Evolutionary conservation across 225 moss, liverwort and hornwort species (phyloP).

Genomic region (Ulota crispa): DNA sequence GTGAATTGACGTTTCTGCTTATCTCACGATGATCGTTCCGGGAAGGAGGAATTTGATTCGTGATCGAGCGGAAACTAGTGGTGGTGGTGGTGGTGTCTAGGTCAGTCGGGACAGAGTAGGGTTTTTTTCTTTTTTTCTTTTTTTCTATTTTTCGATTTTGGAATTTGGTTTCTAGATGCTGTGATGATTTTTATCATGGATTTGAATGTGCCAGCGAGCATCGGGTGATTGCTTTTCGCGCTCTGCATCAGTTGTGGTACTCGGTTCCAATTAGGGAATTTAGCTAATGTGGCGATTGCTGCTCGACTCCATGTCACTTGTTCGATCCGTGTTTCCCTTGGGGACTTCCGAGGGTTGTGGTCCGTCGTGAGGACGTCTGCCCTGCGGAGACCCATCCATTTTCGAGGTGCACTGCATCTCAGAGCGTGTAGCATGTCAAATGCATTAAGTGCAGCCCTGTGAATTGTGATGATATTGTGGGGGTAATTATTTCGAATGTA

Average conservation of each 20-base stretch:
- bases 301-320: background rate
- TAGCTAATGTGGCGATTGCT: background rate
- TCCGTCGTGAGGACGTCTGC: background rate
- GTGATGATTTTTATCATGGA: too few species aligned
- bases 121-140: background rate
- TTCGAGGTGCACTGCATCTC: slow-evolving; percentile 2
- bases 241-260: slow-evolving; percentile 13
- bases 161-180: too few species aligned
- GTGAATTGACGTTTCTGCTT: background rate
- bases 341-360: background rate
- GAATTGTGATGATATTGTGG: slow-evolving; percentile 1
- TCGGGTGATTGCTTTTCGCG: background rate
- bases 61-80: background rate
- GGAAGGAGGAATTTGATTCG: slow-evolving; percentile 12
- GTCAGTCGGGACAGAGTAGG: slow-evolving; percentile 23
- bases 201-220: background rate
- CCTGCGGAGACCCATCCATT: background rate
- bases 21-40: background rate
- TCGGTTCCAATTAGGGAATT: background rate
- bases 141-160: too few species aligned
- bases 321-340: background rate
- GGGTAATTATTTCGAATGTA: background rate
- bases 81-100: background rate
- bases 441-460: background rate
- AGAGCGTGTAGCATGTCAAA: background rate